Percentiles rank a stretch among this genome's conserved stretches.
phyloP scores from a whole-genome alignment of 257 asterid species.

The Buddleja alternifolia region DNA sequence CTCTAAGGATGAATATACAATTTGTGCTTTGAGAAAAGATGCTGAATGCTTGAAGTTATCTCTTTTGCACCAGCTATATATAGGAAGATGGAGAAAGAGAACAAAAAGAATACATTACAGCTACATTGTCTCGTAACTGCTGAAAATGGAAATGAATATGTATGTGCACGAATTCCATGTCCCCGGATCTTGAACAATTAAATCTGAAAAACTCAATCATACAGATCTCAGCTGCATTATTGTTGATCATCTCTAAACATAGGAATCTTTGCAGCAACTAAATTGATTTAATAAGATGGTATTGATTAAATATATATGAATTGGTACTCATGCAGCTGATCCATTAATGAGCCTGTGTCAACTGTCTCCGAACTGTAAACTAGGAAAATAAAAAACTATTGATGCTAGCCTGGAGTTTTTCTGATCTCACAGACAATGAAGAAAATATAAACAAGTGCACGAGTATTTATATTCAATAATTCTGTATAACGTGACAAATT shows the following conservation, averaged over 20 bases:
- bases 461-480: not conserved
- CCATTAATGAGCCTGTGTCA: not conserved
- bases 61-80: not conserved
- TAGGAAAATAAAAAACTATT: no score
- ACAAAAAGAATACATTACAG: slow-evolving; percentile 5
- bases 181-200: not conserved
- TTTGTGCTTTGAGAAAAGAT: not conserved
- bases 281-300: not conserved
- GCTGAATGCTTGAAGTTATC: not conserved
- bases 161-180: slow-evolving; percentile 7
- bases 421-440: no score
- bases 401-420: no score
- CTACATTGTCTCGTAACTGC: no score
- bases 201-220: not conserved
- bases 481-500: not conserved
- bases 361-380: not conserved
- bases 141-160: not conserved
- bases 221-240: not conserved
- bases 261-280: not conserved
- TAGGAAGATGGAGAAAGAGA: not conserved
- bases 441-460: not conserved
- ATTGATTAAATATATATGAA: not conserved
- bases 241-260: not conserved
- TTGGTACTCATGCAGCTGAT: not conserved
- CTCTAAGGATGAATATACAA: not conserved